Percentiles rank a stretch among this genome's conserved stretches.
These are phyloP conservation scores for Suhomyces panamericanus DNA, from an alignment of 1,139 yeast genomes.

Conservation along the genomic window DNA sequence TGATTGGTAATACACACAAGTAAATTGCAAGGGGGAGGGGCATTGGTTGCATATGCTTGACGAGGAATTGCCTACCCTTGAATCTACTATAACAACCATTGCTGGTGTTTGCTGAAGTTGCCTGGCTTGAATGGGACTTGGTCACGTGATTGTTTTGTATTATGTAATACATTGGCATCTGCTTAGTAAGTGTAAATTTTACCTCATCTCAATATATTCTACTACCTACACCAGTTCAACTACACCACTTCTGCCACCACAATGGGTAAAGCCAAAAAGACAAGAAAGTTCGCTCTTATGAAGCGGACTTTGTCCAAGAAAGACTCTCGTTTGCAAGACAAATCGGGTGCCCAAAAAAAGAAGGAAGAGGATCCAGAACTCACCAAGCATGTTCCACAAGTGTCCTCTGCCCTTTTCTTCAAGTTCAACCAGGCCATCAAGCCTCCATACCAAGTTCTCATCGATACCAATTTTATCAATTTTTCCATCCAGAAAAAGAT, in stretches of 20 bases:
- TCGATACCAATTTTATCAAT: slow-evolving; percentile 95
- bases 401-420: slow-evolving; percentile 91
- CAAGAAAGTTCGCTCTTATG: slow-evolving; percentile 92
- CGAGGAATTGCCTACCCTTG: no score
- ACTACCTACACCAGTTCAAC: neutral
- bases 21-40: no score
- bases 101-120: no score
- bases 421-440: slow-evolving; percentile 91
- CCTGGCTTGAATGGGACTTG: no score
- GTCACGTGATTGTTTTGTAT: neutral
- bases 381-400: slow-evolving; percentile 86
- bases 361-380: slow-evolving; percentile 73
- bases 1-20: no score
- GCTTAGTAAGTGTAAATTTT: slow-evolving; percentile 8
- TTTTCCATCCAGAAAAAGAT: slow-evolving; percentile 93
- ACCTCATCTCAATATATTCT: slow-evolving; percentile 12
- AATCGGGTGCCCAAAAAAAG: slow-evolving; percentile 25
- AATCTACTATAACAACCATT: no score
- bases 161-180: slow-evolving; percentile 1
- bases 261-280: slow-evolving; percentile 98
- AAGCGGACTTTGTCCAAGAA: slow-evolving; percentile 77
- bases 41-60: no score
- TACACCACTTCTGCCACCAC: slow-evolving; percentile 26
- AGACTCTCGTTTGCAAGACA: slow-evolving; percentile 57
- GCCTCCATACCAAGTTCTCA: slow-evolving; percentile 93